A percentile compares a stretch with the other conserved stretches of the same genome.
Evolutionary conservation across 2,329 filamentous ascomycete species (phyloP).

Genomic region (Talaromyces islandicus): DNA sequence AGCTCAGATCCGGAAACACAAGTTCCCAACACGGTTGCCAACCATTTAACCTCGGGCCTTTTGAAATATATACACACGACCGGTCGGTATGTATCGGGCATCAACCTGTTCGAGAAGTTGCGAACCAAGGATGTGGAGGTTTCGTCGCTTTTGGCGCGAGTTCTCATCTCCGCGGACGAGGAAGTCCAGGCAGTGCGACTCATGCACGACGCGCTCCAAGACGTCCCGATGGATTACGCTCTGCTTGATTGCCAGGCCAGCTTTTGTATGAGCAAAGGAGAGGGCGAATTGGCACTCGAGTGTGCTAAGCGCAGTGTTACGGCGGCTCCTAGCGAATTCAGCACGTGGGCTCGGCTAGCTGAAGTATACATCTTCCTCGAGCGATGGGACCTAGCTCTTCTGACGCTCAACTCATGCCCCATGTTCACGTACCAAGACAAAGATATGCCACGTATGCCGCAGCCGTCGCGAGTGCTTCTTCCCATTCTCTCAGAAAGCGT

Average conservation of each 20-base stretch:
- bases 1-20: constrained; percentile 96
- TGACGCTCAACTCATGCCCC: constrained; percentile 94
- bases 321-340: constrained; percentile 92
- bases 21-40: constrained; percentile 93
- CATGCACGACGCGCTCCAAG: constrained; percentile 79
- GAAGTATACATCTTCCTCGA: constrained; percentile 92
- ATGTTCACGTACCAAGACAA: constrained; percentile 99
- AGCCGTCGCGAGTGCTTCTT: constrained; percentile 79
- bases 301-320: constrained; percentile 93
- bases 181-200: constrained; percentile 92
- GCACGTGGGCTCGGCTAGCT: constrained; percentile 88
- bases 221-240: constrained; percentile 95
- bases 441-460: constrained; percentile 89
- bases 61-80: constrained; percentile 94
- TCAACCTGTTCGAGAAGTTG: constrained; percentile 96
- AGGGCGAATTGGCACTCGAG: constrained; percentile 79
- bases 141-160: constrained; percentile 82
- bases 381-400: constrained; percentile 91
- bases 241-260: constrained; percentile 91
- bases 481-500: constrained; percentile 84
- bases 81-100: constrained; percentile 86
- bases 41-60: constrained; percentile 89
- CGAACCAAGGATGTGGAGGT: constrained; percentile 87
- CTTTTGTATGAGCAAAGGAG: constrained; percentile 83
- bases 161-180: constrained; percentile 90